Percentiles rank a stretch among this genome's conserved stretches.
Evolutionary conservation across 495 filamentous ascomycete genomes (phyloP).

Genomic region (Thermothielavioides terrestris): DNA sequence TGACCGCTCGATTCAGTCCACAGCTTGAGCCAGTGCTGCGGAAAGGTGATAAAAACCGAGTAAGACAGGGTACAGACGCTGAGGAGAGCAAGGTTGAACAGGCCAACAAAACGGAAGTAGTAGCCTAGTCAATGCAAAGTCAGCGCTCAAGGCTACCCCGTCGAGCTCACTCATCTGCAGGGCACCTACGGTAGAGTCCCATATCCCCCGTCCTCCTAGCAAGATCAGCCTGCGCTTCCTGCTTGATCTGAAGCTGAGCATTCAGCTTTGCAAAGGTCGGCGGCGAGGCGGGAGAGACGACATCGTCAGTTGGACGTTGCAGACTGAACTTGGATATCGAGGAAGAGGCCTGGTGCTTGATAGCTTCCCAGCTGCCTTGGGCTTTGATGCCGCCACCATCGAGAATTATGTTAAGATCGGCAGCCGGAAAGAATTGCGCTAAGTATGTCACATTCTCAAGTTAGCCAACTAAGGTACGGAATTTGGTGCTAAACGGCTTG

Average conservation of each 20-base stretch:
- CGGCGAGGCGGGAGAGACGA: neutral
- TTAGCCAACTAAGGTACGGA: too few relatives aligned
- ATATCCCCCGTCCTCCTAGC: constrained; percentile 17
- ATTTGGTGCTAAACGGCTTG: too few relatives aligned
- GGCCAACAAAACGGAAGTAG: constrained; percentile 48
- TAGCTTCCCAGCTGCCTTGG: constrained; percentile 19
- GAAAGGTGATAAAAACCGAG: constrained; percentile 31
- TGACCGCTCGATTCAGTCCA: constrained; percentile 26
- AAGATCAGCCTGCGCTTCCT: constrained; percentile 5
- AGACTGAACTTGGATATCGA: constrained; percentile 15
- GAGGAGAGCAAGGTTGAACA: constrained; percentile 37
- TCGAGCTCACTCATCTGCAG: neutral
- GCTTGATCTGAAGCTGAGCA: neutral
- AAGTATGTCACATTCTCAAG: neutral
- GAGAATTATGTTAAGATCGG: constrained; percentile 20
- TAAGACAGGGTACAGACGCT: constrained; percentile 18
- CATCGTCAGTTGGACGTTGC: neutral
- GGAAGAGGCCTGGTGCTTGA: neutral
- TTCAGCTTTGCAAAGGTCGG: neutral
- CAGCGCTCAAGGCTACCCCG: neutral
- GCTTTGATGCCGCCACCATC: constrained; percentile 11
- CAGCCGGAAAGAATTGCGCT: constrained; percentile 15
- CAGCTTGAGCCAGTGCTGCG: constrained; percentile 33
- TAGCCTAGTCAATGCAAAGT: constrained; percentile 31
- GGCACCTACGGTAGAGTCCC: constrained; percentile 19